Evolutionary conservation across 139 green algal genomes (phyloP).

Genomic region (Coelastrella sp.): DNA sequence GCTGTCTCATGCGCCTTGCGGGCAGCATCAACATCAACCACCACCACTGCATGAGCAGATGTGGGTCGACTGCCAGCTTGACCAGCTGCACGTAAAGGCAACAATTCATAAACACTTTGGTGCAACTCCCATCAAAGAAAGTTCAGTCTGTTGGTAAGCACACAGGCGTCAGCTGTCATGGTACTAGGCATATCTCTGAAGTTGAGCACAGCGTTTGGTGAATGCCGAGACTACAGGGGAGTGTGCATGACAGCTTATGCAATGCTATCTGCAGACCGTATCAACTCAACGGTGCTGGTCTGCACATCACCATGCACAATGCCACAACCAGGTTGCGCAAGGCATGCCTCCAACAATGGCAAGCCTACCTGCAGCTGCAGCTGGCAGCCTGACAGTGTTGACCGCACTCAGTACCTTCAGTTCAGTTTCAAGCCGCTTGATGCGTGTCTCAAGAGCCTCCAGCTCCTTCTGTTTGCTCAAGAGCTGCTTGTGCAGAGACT

Average conservation of each 20-base stretch:
- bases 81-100: not conserved
- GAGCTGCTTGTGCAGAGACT: constrained; percentile 38
- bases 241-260: not conserved
- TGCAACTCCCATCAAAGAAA: too few species aligned
- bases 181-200: not conserved
- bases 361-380: not conserved
- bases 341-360: not conserved
- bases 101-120: not conserved
- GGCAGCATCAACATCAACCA: constrained; percentile 10
- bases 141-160: too few species aligned
- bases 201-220: not conserved
- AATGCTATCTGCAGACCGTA: not conserved
- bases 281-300: not conserved
- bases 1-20: constrained; percentile 22
- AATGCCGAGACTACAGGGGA: not conserved
- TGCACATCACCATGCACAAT: not conserved
- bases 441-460: constrained; percentile 1
- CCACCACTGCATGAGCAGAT: not conserved
- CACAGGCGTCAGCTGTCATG: too few species aligned
- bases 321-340: not conserved
- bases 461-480: constrained; percentile 34
- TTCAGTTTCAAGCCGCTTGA: constrained; percentile 37
- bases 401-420: constrained; percentile 12
- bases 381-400: not conserved
- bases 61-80: not conserved